phyloP scores from a whole-genome alignment of 768 basidiomycete genomes.

The Baorangia bicolor region DNA sequence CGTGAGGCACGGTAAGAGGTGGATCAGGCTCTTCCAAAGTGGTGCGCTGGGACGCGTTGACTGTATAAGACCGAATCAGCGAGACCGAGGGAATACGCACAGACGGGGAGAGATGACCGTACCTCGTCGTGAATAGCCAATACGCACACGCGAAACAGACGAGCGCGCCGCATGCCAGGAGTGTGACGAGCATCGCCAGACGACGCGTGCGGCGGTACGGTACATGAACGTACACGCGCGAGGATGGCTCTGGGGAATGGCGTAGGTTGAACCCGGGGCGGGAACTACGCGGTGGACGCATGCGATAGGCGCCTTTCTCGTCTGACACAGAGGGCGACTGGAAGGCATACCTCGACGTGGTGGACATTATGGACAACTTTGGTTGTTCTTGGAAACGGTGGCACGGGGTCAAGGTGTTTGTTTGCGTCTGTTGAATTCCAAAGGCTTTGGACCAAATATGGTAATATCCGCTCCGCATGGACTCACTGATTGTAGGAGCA shows the following conservation, averaged over 20 bases:
- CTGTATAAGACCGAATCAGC: constrained; percentile 16
- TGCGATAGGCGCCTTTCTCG: constrained; percentile 66
- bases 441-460: background rate
- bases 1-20: background rate
- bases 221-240: constrained; percentile 4
- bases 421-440: constrained; percentile 19
- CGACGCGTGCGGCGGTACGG: constrained; percentile 31
- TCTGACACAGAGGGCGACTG: constrained; percentile 63
- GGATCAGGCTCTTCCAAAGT: background rate
- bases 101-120: constrained; percentile 31
- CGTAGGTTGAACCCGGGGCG: constrained; percentile 20
- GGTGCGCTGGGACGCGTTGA: constrained; percentile 19
- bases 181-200: constrained; percentile 43
- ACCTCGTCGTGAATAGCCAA: constrained; percentile 66
- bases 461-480: too few species aligned
- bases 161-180: constrained; percentile 49
- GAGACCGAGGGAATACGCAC: constrained; percentile 20
- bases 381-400: background rate
- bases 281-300: constrained; percentile 45
- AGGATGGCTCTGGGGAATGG: constrained; percentile 12
- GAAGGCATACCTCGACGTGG: constrained; percentile 21
- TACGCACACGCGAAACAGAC: constrained; percentile 60
- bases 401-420: background rate
- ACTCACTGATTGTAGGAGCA: too few species aligned
- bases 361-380: background rate